Percentiles rank a stretch among this genome's conserved stretches.
phyloP scores from a whole-genome alignment of 805 yeast species.

The Saturnispora mendoncae region DNA sequence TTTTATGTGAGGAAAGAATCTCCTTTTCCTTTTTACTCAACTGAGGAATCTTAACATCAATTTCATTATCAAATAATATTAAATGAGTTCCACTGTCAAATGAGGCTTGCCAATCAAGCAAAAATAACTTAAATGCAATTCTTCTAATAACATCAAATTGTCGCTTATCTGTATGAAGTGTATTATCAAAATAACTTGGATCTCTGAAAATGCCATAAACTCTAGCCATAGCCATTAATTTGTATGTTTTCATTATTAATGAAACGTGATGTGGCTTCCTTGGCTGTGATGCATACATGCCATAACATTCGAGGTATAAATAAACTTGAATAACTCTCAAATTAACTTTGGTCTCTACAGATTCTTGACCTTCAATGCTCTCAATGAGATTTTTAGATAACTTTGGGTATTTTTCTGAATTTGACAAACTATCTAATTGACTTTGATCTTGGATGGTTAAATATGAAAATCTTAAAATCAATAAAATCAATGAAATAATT shows the following conservation, averaged over 20 bases:
- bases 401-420: constrained; percentile 16
- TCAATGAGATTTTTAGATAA: constrained; percentile 33
- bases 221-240: constrained; percentile 37
- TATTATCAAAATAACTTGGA: constrained; percentile 31
- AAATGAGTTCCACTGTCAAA: constrained; percentile 40
- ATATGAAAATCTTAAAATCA: constrained; percentile 35
- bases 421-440: constrained; percentile 16
- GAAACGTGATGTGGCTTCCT: constrained; percentile 38
- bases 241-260: constrained; percentile 31
- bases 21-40: constrained; percentile 13
- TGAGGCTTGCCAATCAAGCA: constrained; percentile 35
- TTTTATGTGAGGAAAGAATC: constrained; percentile 25
- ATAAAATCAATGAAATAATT: constrained; percentile 30
- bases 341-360: constrained; percentile 33
- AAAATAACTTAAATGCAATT: constrained; percentile 37
- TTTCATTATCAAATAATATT: constrained; percentile 31
- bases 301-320: constrained; percentile 34
- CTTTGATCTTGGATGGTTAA: constrained; percentile 25
- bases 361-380: constrained; percentile 25
- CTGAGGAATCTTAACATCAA: constrained; percentile 38
- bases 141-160: constrained; percentile 41
- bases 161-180: constrained; percentile 28
- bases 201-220: constrained; percentile 38
- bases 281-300: constrained; percentile 39
- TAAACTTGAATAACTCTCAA: constrained; percentile 39